Base-by-base conservation (phyloP, 1,139 yeast genomes). In the Komagataea norvegica region DNA sequence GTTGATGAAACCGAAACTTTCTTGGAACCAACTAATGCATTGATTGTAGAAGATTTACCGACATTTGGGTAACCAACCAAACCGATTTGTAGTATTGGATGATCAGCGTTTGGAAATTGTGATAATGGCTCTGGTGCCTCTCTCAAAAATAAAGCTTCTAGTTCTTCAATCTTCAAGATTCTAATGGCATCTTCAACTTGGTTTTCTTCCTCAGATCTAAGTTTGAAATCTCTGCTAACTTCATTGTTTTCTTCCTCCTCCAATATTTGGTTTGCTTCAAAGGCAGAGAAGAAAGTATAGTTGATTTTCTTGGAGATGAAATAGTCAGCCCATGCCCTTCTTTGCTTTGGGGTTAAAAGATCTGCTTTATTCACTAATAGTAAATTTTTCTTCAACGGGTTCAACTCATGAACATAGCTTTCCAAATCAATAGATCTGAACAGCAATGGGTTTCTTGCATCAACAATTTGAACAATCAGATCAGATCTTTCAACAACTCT, bases 1-100 rank as follows among this genome's bases (percentile, higher is more conserved):
- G 98, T 93, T 2, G 98, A 73, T 2, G 98, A 91, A 27, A 93
- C 98, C 1, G 97, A 88, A 10, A 93, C 99, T 59, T 87, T 89
- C 58, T 93, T 93, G 19, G 96, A 79, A 16, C 98, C 98, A 35
- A 91, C 93, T 35, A 93, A 71, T 0, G 97, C 96, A 61, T 89
- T 89, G 53, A 89, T 89, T 9, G 97, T 89, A 9, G 96, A 88
- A 1, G 96, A 89, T 61, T 89, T 89, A 70, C 97, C 97, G 37
- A 89, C 97, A 60, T 89, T 52, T 33, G 95, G 95, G 59, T 89
- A 89, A 33, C 99, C 99, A 15, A 93, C 98, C 45, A 93, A 72
- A 40, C 99, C 99, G 48, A 93, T 87, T 56, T 88, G 94, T 38
- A 87, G 68, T 43, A 80, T 70, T 14, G 70, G 62, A 25, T 67